A percentile compares a stretch with the other conserved stretches of the same genome.
These are phyloP conservation scores for Geotrichum ghanense DNA, from an alignment of 805 yeast species.

Conservation along the genomic window DNA sequence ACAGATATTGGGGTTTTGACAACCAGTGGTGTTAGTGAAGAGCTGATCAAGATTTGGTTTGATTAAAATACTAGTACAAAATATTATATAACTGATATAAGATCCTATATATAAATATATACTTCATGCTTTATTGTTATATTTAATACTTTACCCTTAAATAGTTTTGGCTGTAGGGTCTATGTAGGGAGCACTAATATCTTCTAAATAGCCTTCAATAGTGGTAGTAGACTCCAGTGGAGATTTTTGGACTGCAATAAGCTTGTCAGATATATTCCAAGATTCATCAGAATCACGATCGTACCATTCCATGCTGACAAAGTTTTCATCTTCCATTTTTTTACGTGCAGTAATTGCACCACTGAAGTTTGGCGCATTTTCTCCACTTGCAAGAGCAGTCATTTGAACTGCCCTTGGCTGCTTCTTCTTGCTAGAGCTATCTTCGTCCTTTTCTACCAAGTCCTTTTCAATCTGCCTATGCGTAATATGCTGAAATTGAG, in stretches of 20 bases:
- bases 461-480: slow-evolving; percentile 32
- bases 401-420: slow-evolving; percentile 59
- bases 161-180: slow-evolving; percentile 5
- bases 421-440: slow-evolving; percentile 30
- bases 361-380: slow-evolving; percentile 49
- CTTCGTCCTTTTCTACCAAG: slow-evolving; percentile 25
- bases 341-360: slow-evolving; percentile 62
- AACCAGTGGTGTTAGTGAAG: slow-evolving; percentile 97
- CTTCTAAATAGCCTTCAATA: slow-evolving; percentile 15
- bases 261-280: slow-evolving; percentile 22
- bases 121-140: background rate
- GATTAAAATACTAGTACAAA: slow-evolving; percentile 42
- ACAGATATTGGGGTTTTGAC: slow-evolving; percentile 96
- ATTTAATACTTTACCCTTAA: background rate
- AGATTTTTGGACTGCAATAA: slow-evolving; percentile 12
- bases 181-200: slow-evolving; percentile 7
- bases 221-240: slow-evolving; percentile 12
- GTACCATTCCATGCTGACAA: slow-evolving; percentile 34
- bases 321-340: slow-evolving; percentile 49
- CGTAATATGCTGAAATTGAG: slow-evolving; percentile 72
- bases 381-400: slow-evolving; percentile 55
- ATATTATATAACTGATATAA: background rate
- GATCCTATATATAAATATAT: background rate
- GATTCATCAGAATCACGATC: slow-evolving; percentile 27
- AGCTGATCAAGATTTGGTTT: slow-evolving; percentile 95